Percentiles rank a stretch among this genome's conserved stretches.
Evolutionary conservation across 2,329 filamentous ascomycete species (phyloP).

Genomic region (Raffaelea albimanens): DNA sequence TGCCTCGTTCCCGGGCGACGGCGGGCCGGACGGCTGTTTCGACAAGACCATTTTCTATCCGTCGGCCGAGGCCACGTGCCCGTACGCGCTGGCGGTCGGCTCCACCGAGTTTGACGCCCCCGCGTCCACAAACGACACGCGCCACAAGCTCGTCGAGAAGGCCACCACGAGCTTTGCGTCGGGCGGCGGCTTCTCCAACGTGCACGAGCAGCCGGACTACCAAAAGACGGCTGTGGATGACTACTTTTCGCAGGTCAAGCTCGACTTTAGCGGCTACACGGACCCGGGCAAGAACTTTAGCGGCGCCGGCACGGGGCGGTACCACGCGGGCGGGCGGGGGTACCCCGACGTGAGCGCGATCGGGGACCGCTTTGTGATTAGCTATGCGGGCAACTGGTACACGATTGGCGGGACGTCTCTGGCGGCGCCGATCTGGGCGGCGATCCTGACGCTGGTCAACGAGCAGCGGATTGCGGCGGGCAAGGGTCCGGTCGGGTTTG

Average conservation of each 20-base stretch:
- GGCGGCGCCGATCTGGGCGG: conserved; percentile 47
- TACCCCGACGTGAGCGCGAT: conserved; percentile 16
- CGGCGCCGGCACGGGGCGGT: conserved; percentile 8
- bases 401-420: conserved; percentile 37
- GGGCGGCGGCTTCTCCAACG: conserved; percentile 29
- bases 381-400: conserved; percentile 19
- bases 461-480: conserved; percentile 43
- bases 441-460: conserved; percentile 51
- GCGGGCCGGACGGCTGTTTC: conserved; percentile 14
- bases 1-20: conserved; percentile 23
- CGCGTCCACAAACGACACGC: neutral
- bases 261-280: conserved; percentile 5
- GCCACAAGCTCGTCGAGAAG: conserved; percentile 12
- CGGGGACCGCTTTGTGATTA: conserved; percentile 17
- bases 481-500: conserved; percentile 26
- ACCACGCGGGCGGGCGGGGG: conserved; percentile 13
- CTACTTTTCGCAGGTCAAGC: conserved; percentile 12
- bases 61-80: conserved; percentile 25
- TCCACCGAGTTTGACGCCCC: conserved; percentile 31
- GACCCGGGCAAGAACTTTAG: conserved; percentile 6
- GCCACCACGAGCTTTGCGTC: conserved; percentile 19
- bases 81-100: conserved; percentile 40
- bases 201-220: conserved; percentile 23
- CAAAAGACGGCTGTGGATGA: conserved; percentile 24
- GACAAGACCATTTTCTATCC: conserved; percentile 15